Evolutionary conservation across 2,329 filamentous ascomycete genomes (phyloP).

Genomic region (Exophiala bonariae): DNA sequence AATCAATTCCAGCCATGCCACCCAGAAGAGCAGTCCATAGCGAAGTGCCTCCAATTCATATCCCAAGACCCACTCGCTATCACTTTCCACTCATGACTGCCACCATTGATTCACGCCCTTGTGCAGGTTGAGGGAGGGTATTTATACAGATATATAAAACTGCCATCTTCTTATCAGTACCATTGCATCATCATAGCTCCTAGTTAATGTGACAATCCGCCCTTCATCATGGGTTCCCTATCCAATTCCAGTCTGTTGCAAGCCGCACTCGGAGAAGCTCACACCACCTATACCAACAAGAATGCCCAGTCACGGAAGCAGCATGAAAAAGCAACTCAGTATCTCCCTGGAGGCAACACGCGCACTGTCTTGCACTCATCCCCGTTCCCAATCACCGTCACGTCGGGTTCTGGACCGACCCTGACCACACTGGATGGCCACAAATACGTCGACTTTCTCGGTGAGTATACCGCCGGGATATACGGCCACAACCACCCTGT

Average conservation of each 20-base stretch:
- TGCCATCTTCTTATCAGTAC: too few relatives aligned
- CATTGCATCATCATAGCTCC: too few relatives aligned
- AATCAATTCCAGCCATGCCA: too few relatives aligned
- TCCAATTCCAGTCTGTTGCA: background rate
- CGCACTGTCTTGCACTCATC: slow-evolving; percentile 32
- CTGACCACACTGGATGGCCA: slow-evolving; percentile 35
- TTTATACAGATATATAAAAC: too few relatives aligned
- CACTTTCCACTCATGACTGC: too few relatives aligned
- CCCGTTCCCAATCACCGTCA: slow-evolving; percentile 37
- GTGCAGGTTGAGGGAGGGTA: too few relatives aligned
- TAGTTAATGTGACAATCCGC: too few relatives aligned
- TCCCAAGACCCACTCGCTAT: too few relatives aligned
- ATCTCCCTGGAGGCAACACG: slow-evolving; percentile 36
- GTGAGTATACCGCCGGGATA: slow-evolving; percentile 65
- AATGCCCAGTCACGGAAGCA: slow-evolving; percentile 15
- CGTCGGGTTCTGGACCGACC: slow-evolving; percentile 29
- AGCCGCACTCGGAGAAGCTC: slow-evolving; percentile 16
- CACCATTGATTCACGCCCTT: too few relatives aligned
- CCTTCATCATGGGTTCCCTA: slow-evolving; percentile 20
- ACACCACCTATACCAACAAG: slow-evolving; percentile 8
- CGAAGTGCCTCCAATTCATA: too few relatives aligned
- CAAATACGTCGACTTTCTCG: slow-evolving; percentile 59
- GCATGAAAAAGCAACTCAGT: slow-evolving; percentile 25
- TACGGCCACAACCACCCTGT: slow-evolving; percentile 64
- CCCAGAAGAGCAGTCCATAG: too few relatives aligned